These are phyloP conservation scores for Colletotrichum theobromicola DNA, from an alignment of 2,329 filamentous ascomycete species.

Conservation along the genomic window DNA sequence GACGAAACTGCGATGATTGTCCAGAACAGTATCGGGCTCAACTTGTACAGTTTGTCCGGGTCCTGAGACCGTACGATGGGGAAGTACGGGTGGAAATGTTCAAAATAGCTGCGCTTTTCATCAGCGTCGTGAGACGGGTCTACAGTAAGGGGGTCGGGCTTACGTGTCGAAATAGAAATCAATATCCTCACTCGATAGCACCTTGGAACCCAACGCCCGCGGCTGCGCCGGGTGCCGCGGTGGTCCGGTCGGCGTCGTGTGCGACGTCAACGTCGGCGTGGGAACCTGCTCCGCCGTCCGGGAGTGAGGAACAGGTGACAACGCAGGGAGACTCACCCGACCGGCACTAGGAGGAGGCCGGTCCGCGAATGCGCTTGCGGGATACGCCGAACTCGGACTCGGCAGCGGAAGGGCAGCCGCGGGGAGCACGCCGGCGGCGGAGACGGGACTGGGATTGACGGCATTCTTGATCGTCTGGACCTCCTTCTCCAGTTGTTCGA, in stretches of 20 bases:
- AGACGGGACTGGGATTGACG: slow-evolving; percentile 37
- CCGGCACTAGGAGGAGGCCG: slow-evolving; percentile 16
- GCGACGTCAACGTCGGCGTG: slow-evolving; percentile 30
- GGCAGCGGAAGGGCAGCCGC: slow-evolving; percentile 26
- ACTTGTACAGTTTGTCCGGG: slow-evolving; percentile 55
- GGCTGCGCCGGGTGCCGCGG: slow-evolving; percentile 37
- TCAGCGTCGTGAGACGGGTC: neutral
- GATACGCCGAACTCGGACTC: slow-evolving; percentile 29
- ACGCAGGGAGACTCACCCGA: slow-evolving; percentile 10
- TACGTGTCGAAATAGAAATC: slow-evolving; percentile 61
- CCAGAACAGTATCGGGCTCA: slow-evolving; percentile 58
- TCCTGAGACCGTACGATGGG: slow-evolving; percentile 55
- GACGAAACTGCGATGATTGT: slow-evolving; percentile 55
- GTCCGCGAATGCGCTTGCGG: slow-evolving; percentile 25
- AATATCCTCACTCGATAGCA: slow-evolving; percentile 58
- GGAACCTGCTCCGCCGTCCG: slow-evolving; percentile 19
- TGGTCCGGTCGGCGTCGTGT: slow-evolving; percentile 32
- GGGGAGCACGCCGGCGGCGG: neutral
- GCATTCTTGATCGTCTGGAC: slow-evolving; percentile 26
- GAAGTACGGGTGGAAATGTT: slow-evolving; percentile 57
- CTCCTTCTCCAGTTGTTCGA: slow-evolving; percentile 43
- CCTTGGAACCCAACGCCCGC: slow-evolving; percentile 50
- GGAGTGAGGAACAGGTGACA: slow-evolving; percentile 9
- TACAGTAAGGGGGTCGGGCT: slow-evolving; percentile 1
- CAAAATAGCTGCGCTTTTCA: slow-evolving; percentile 48